Percentiles rank a stretch among this genome's conserved stretches.
Conservation (phyloP, 1,284 basidiomycete species). For the Acaromyces ingoldii region DNA sequence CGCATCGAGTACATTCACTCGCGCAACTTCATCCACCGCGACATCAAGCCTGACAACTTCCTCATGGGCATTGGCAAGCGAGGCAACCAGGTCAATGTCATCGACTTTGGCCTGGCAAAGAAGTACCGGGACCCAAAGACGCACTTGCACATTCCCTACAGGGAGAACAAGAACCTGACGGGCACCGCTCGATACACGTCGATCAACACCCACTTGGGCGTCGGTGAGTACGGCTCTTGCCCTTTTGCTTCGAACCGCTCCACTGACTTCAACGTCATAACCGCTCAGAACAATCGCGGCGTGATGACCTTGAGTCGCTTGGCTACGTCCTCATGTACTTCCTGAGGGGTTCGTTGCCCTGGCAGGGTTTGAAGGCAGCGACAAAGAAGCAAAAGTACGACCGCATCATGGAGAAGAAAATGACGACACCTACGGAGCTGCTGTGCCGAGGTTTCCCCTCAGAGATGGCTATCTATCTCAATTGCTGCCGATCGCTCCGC, state of each 20-base stretch:
- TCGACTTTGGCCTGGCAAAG: constrained; percentile 98
- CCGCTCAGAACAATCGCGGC: constrained; percentile 44
- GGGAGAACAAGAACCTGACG: constrained; percentile 99
- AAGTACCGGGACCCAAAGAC: constrained; percentile 99
- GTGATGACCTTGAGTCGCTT: constrained; percentile 50
- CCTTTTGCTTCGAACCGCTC: background rate
- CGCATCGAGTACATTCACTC: constrained; percentile 99
- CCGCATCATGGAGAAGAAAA: constrained; percentile 53
- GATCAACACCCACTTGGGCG: constrained; percentile 97
- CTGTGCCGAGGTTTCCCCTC: constrained; percentile 52
- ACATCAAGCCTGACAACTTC: constrained; percentile 99
- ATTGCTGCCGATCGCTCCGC: constrained; percentile 52
- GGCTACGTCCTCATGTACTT: constrained; percentile 52
- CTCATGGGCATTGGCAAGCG: constrained; percentile 99
- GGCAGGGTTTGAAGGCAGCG: constrained; percentile 51
- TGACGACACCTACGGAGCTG: constrained; percentile 52
- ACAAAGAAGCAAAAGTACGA: constrained; percentile 53
- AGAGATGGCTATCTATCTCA: constrained; percentile 52
- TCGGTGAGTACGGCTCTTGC: constrained; percentile 59
- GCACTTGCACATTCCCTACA: constrained; percentile 96
- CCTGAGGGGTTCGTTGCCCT: constrained; percentile 49
- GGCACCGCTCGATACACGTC: constrained; percentile 98
- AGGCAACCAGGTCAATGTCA: constrained; percentile 98
- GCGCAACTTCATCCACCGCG: constrained; percentile 98
- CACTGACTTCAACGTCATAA: constrained; percentile 10